Evolutionary conservation across 2,329 filamentous ascomycete genomes (phyloP), one percentile per base, ranked within the genome.

Genomic region (Trichoderma atroviride): DNA sequence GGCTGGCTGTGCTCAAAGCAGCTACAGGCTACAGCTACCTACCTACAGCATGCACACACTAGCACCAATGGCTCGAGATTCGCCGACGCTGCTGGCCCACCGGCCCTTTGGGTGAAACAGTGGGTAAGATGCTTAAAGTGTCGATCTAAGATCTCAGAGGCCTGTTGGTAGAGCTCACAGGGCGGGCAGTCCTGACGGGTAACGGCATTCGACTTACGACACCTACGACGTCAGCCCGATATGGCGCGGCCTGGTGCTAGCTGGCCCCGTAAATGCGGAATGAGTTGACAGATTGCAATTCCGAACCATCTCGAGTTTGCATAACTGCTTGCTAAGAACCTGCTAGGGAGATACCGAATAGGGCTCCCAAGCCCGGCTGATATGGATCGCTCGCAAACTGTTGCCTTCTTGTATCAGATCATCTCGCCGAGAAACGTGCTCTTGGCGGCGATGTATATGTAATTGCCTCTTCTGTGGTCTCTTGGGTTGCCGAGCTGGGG

Each of bases 311-410:
- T 37, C 27, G 11, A 16, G 22, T 53, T 63, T 11, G 27, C 47
- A 40, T 24, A 24, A 56, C 2, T 50, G 3, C 37, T 4, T 37
- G 19, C 19, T n/a, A 19, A n/a, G 40, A 43, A 43, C 19, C 5
- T 10, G 6, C 53, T 16, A n/a, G 29, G n/a, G 10, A 40, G 9
- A 57, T 58, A 27, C 53, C 63, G 13, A 47, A 58, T 57, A 35
- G 7, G 53, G 63, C 19, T 19, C n/a, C 10, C 33, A 57, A 22
- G 27, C 53, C 60, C 55, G 55, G 22, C 29, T 9, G 29, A 57
- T 53, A 47, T 40, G 55, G 37, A 57, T 57, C n/a, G 63, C 16
- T 66, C 63, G 63, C 63, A 66, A 58, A 66, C 63, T 66, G 24
- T 66, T 66, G 63, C 63, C 63, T 40, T 27, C 22, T 37, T n/a